These are phyloP conservation scores for Desmodesmus armatus DNA, from an alignment of 139 green algal genomes.

Conservation along the genomic window DNA sequence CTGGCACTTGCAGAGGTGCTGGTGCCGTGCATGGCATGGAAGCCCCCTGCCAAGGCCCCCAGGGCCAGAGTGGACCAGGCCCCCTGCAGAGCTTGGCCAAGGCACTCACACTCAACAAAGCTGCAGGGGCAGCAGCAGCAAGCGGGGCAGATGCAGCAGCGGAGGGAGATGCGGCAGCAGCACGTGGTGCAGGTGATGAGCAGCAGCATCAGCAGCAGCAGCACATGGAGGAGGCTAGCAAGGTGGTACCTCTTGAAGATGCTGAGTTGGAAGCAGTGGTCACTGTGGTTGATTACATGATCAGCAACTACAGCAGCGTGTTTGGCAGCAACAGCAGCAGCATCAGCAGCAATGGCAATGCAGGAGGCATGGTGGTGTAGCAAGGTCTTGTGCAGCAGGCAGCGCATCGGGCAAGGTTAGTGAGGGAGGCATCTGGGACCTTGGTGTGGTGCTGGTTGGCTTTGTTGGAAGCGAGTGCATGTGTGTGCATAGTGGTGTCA, in stretches of 20 bases:
- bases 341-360: neutral
- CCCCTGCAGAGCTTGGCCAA: conserved; percentile 21
- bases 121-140: neutral
- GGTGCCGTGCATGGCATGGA: conserved; percentile 16
- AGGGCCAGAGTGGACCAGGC: neutral
- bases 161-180: neutral
- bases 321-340: neutral
- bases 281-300: conserved; percentile 42
- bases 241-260: conserved; percentile 26
- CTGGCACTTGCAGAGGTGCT: conserved; percentile 43
- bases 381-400: no score
- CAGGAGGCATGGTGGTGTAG: neutral
- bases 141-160: neutral
- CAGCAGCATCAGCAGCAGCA: no score
- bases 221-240: neutral
- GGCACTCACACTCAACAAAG: conserved; percentile 22
- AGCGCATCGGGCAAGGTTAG: no score
- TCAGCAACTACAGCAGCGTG: conserved; percentile 1
- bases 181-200: neutral
- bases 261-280: conserved; percentile 38
- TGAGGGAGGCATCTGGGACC: no score
- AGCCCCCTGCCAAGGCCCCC: conserved; percentile 17
- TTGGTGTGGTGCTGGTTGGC: no score
- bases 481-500: no score
- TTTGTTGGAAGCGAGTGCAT: no score